phyloP scores from a whole-genome alignment of 169 alveolate genomes.

The Cyclospora cayetanensis region DNA sequence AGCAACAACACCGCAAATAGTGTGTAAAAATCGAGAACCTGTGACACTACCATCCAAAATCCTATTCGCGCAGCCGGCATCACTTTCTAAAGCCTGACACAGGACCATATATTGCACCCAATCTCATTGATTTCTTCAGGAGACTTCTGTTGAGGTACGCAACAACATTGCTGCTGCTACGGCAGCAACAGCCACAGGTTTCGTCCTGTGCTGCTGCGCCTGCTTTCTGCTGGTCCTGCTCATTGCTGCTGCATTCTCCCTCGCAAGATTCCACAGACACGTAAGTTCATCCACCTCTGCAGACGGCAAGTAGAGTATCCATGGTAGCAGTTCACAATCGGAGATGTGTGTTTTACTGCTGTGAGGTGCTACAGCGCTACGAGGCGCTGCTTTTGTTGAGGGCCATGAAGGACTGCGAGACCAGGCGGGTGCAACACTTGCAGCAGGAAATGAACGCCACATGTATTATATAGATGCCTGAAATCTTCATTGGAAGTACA shows the following conservation, averaged over 20 bases:
- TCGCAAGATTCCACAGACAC: constrained; percentile 12
- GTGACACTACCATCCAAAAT: too few species aligned
- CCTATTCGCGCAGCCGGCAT: too few species aligned
- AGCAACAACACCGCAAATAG: too few species aligned
- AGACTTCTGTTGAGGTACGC: background rate
- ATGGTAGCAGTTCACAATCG: background rate
- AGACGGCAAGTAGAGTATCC: background rate
- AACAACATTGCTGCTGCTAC: constrained; percentile 2
- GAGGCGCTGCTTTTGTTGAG: constrained; percentile 4
- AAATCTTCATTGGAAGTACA: background rate
- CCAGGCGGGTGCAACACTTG: constrained; percentile 30
- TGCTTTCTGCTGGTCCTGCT: constrained; percentile 45
- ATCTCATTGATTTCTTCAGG: too few species aligned
- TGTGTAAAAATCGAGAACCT: too few species aligned
- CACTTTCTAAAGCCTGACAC: too few species aligned
- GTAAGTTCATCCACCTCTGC: background rate
- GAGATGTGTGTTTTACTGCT: background rate
- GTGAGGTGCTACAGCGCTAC: constrained; percentile 35
- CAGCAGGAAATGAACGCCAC: constrained; percentile 32
- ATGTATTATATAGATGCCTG: background rate
- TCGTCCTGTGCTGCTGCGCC: constrained; percentile 46
- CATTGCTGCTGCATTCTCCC: constrained; percentile 37
- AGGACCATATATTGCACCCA: too few species aligned
- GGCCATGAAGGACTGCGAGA: constrained; percentile 16
- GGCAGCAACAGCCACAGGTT: constrained; percentile 18